These are phyloP conservation scores for Magnusiomyces clavatus DNA, from an alignment of 1,139 yeast species.

Conservation along the genomic window DNA sequence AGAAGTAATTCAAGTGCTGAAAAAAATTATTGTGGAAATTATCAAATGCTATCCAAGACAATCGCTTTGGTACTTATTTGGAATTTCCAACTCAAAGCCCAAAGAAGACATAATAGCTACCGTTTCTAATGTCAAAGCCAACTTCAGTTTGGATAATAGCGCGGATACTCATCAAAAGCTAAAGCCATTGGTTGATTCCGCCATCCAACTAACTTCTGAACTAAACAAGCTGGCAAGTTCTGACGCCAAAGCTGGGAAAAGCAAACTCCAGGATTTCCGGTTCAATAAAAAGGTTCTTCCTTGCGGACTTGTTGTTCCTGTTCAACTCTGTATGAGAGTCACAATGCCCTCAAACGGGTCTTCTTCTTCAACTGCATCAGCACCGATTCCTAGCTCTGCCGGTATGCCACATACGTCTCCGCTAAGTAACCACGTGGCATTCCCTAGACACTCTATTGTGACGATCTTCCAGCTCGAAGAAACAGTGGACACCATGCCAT, in stretches of 20 bases:
- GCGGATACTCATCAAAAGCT: background rate
- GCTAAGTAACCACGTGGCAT: slow-evolving; percentile 42
- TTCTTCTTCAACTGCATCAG: slow-evolving; percentile 8
- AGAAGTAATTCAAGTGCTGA: slow-evolving; percentile 49
- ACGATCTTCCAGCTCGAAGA: slow-evolving; percentile 51
- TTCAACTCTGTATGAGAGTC: slow-evolving; percentile 63
- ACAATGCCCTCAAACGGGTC: slow-evolving; percentile 41
- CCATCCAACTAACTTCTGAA: slow-evolving; percentile 28
- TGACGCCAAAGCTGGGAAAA: background rate
- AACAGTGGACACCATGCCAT: slow-evolving; percentile 58
- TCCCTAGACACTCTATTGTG: slow-evolving; percentile 45
- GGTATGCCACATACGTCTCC: background rate
- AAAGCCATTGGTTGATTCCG: slow-evolving; percentile 18
- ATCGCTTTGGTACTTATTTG: slow-evolving; percentile 76
- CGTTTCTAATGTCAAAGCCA: slow-evolving; percentile 4
- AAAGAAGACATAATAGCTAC: slow-evolving; percentile 15
- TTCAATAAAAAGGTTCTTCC: slow-evolving; percentile 48
- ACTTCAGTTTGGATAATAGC: too few relatives aligned
- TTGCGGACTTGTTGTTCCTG: slow-evolving; percentile 73
- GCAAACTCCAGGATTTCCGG: slow-evolving; percentile 27
- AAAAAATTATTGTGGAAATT: slow-evolving; percentile 47
- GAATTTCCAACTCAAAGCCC: slow-evolving; percentile 65
- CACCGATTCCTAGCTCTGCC: slow-evolving; percentile 31
- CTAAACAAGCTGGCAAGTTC: slow-evolving; percentile 18
- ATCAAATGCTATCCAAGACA: slow-evolving; percentile 68